These are phyloP conservation scores for Quercus ilex DNA, from an alignment of 306 rosid genomes.

Conservation along the genomic window DNA sequence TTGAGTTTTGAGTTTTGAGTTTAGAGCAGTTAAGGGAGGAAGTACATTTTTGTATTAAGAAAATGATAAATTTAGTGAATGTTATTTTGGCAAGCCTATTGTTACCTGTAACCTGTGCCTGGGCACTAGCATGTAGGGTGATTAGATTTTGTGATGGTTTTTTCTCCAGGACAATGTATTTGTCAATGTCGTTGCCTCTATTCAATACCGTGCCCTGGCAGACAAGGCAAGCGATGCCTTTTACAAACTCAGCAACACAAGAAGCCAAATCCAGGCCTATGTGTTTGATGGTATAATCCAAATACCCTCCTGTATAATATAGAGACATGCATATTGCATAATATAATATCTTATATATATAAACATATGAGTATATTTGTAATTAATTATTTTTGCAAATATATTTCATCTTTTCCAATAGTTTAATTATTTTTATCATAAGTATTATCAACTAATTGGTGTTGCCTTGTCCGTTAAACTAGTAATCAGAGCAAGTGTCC, in stretches of 20 bases:
- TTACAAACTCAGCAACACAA: conserved; percentile 92
- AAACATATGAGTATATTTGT: neutral
- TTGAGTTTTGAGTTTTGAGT: neutral
- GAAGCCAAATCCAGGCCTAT: conserved; percentile 85
- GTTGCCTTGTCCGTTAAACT: conserved; percentile 17
- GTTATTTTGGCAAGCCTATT: neutral
- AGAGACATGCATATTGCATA: neutral
- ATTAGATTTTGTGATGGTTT: conserved; percentile 24
- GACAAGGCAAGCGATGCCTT: conserved; percentile 83
- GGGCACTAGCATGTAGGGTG: conserved; percentile 3
- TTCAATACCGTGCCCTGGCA: conserved; percentile 88
- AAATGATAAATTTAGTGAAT: neutral
- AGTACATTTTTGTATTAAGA: neutral
- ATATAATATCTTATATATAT: neutral
- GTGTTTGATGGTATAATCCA: conserved; percentile 77
- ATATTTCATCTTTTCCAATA: neutral
- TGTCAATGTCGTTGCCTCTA: conserved; percentile 88
- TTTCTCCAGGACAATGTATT: conserved; percentile 81
- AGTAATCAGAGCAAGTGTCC: conserved; percentile 92
- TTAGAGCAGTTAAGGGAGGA: neutral
- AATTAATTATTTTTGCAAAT: neutral
- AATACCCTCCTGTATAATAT: conserved; percentile 14
- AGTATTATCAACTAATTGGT: conserved; percentile 12
- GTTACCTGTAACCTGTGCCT: neutral
- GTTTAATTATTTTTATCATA: neutral